phyloP scores from a whole-genome alignment of 2,329 filamentous ascomycete species.

The Pyricularia sp. region DNA sequence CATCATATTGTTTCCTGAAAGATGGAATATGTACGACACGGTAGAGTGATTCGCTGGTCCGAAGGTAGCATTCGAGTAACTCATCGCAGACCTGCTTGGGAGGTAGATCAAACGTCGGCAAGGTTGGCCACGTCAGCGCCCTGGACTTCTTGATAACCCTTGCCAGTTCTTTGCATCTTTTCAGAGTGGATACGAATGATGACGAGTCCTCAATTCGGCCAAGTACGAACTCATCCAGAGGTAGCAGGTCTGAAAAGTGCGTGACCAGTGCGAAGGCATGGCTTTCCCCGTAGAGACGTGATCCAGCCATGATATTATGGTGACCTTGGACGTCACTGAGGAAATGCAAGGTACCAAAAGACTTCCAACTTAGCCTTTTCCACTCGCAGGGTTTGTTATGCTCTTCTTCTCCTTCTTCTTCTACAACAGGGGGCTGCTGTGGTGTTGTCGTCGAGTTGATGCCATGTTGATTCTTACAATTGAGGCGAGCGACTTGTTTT shows the following conservation, averaged over 20 bases:
- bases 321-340: neutral
- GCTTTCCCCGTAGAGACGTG: neutral
- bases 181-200: slow-evolving; percentile 14
- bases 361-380: neutral
- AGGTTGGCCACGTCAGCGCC: slow-evolving; percentile 32
- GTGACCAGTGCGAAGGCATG: neutral
- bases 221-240: neutral
- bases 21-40: slow-evolving; percentile 45
- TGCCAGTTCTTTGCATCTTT: slow-evolving; percentile 38
- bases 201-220: neutral
- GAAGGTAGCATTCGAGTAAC: slow-evolving; percentile 39
- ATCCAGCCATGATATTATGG: neutral
- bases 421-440: neutral
- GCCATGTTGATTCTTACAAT: neutral
- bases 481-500: neutral
- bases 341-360: neutral
- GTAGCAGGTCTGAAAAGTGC: neutral
- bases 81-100: slow-evolving; percentile 29
- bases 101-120: slow-evolving; percentile 30
- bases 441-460: neutral
- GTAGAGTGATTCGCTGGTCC: slow-evolving; percentile 41
- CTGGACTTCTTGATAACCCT: slow-evolving; percentile 35
- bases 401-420: too few species aligned
- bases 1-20: slow-evolving; percentile 39
- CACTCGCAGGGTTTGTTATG: neutral